Percentiles rank a stretch among this genome's conserved stretches.
These are phyloP conservation scores for Aspergillus amoenus DNA, from an alignment of 2,329 filamentous ascomycete species.

Conservation along the genomic window DNA sequence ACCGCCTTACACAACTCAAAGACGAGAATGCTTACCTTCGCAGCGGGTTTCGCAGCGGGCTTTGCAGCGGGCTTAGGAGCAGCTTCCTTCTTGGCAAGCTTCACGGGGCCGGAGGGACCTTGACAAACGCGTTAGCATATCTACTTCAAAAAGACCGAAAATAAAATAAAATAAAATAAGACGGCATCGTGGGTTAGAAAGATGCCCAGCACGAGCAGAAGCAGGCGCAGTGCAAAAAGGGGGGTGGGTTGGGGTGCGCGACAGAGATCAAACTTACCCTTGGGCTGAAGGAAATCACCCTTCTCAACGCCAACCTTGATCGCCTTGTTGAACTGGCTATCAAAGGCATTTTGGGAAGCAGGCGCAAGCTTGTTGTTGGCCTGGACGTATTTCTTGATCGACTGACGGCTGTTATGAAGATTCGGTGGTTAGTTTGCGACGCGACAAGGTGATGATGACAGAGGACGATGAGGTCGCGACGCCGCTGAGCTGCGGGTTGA, in stretches of 20 bases:
- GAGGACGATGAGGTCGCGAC: slow-evolving; percentile 15
- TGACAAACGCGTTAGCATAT: slow-evolving; percentile 29
- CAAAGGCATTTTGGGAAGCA: slow-evolving; percentile 59
- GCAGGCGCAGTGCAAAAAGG: slow-evolving; percentile 4
- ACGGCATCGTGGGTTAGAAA: neutral
- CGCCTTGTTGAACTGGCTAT: slow-evolving; percentile 81
- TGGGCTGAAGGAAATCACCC: slow-evolving; percentile 83
- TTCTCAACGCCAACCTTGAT: slow-evolving; percentile 80
- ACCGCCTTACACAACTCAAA: neutral
- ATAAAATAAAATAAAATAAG: neutral
- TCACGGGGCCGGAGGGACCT: slow-evolving; percentile 86
- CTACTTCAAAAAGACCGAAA: neutral
- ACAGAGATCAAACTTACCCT: slow-evolving; percentile 63
- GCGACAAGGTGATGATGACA: slow-evolving; percentile 17
- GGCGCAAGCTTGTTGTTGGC: slow-evolving; percentile 66
- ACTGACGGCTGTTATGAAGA: slow-evolving; percentile 58
- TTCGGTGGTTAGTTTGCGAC: slow-evolving; percentile 32
- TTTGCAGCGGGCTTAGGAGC: slow-evolving; percentile 42
- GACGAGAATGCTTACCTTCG: slow-evolving; percentile 27
- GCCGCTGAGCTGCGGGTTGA: slow-evolving; percentile 16
- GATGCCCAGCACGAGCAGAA: neutral
- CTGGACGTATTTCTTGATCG: slow-evolving; percentile 73
- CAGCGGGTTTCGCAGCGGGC: slow-evolving; percentile 34
- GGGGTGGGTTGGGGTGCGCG: neutral
- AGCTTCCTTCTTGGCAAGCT: slow-evolving; percentile 78